A percentile compares a stretch with the other conserved stretches of the same genome.
Conservation (phyloP, 2,329 filamentous ascomycete species). For the Ceratocystiopsis sp. region DNA sequence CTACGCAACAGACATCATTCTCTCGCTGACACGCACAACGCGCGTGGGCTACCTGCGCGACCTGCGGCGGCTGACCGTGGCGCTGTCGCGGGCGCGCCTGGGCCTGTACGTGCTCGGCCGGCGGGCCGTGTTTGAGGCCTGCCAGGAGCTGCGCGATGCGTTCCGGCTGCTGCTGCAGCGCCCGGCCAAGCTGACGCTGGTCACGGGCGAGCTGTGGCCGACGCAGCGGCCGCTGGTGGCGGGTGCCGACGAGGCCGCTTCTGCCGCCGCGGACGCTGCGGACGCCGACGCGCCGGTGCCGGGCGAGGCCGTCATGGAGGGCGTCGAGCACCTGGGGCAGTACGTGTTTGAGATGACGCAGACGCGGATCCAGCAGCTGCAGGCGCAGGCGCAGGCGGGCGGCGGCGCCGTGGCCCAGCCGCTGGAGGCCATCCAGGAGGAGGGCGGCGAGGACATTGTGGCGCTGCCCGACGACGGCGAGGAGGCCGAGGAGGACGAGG, state of each 20-base stretch:
- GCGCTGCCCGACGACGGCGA: not conserved
- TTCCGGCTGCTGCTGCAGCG: constrained; percentile 63
- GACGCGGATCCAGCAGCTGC: constrained; percentile 33
- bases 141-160: constrained; percentile 71
- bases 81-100: constrained; percentile 77
- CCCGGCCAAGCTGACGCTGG: constrained; percentile 66
- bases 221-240: constrained; percentile 36
- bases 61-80: constrained; percentile 83
- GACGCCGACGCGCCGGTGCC: constrained; percentile 53
- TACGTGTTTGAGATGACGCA: constrained; percentile 96
- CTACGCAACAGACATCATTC: constrained; percentile 73
- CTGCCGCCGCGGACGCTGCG: constrained; percentile 68
- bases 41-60: constrained; percentile 86
- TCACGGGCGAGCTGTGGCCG: constrained; percentile 76
- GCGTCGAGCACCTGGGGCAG: constrained; percentile 84
- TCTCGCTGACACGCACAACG: constrained; percentile 79
- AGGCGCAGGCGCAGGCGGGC: constrained; percentile 15
- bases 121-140: constrained; percentile 72
- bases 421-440: not conserved
- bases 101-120: constrained; percentile 87
- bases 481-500: constrained; percentile 2
- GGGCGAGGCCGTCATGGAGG: constrained; percentile 60
- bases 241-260: constrained; percentile 41
- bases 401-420: not conserved
- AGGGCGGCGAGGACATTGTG: not conserved